Evolutionary conservation across 495 filamentous ascomycete species (phyloP).

Genomic region (Pseudomonodictys pantanalensis): DNA sequence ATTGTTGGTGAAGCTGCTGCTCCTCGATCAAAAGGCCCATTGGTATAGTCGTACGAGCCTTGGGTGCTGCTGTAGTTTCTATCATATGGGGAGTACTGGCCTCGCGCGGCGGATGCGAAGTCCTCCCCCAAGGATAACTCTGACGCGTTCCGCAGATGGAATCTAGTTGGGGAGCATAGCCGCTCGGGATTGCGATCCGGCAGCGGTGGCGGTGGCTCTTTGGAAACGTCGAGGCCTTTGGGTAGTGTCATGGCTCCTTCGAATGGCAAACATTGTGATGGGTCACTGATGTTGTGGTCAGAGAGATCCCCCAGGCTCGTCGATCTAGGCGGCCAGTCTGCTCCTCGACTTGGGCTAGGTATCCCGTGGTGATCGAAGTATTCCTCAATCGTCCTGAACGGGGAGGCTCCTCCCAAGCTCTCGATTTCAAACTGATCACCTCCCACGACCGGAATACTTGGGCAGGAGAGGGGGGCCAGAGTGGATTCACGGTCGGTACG

Average conservation of each 20-base stretch:
- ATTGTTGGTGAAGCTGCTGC: background rate
- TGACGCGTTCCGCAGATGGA: background rate
- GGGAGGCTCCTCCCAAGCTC: background rate
- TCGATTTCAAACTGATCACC: background rate
- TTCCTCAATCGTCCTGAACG: slow-evolving; percentile 7
- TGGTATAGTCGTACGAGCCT: background rate
- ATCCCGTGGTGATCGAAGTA: slow-evolving; percentile 18
- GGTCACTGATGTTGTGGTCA: background rate
- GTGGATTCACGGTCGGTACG: too few species aligned
- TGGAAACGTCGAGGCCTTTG: background rate
- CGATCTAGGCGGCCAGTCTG: background rate
- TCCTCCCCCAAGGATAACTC: background rate
- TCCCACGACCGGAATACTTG: background rate
- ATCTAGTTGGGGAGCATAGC: background rate
- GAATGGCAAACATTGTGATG: background rate
- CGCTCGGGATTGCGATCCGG: slow-evolving; percentile 4
- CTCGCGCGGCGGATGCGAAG: slow-evolving; percentile 10
- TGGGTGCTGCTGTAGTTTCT: background rate
- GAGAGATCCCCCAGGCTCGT: background rate
- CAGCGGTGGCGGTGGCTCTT: background rate
- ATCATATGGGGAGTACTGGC: slow-evolving; percentile 24
- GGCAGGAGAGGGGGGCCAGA: too few species aligned
- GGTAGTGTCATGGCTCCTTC: background rate
- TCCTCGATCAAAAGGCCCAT: background rate
- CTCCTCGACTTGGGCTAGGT: background rate